A percentile compares a stretch with the other conserved stretches of the same genome.
phyloP scores from a whole-genome alignment of 306 rosid species.

The Inga leiocalycina region DNA sequence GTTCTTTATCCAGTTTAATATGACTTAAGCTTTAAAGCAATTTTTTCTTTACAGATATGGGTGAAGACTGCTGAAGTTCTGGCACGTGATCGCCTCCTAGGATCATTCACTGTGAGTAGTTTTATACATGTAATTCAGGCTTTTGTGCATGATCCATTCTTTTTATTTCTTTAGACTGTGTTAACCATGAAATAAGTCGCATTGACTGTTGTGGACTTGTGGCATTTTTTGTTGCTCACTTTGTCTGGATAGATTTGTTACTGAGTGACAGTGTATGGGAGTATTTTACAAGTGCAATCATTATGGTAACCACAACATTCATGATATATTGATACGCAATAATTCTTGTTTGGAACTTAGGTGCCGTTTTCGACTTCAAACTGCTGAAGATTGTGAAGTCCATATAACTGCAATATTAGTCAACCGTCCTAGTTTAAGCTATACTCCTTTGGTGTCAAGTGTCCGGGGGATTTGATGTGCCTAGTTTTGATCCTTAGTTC shows the following conservation, averaged over 20 bases:
- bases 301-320: constrained; percentile 4
- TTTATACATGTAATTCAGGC: constrained; percentile 6
- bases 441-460: background rate
- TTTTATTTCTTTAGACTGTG: constrained; percentile 14
- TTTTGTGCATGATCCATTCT: background rate
- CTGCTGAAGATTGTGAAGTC: constrained; percentile 6
- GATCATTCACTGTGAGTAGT: constrained; percentile 83
- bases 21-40: constrained; percentile 25
- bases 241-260: background rate
- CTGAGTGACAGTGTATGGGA: background rate
- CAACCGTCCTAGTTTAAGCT: background rate
- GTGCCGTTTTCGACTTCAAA: background rate
- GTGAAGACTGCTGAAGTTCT: constrained; percentile 87
- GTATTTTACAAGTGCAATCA: constrained; percentile 1
- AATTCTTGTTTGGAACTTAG: constrained; percentile 5
- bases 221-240: background rate
- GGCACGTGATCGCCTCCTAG: constrained; percentile 94
- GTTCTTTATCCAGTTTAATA: constrained; percentile 9
- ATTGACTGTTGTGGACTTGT: background rate
- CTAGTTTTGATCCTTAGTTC: background rate
- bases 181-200: constrained; percentile 15
- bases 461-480: background rate
- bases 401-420: background rate
- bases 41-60: constrained; percentile 69
- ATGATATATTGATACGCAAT: background rate